phyloP scores from a whole-genome alignment of 2,329 filamentous ascomycete genomes.

The Xylaria sp. region DNA sequence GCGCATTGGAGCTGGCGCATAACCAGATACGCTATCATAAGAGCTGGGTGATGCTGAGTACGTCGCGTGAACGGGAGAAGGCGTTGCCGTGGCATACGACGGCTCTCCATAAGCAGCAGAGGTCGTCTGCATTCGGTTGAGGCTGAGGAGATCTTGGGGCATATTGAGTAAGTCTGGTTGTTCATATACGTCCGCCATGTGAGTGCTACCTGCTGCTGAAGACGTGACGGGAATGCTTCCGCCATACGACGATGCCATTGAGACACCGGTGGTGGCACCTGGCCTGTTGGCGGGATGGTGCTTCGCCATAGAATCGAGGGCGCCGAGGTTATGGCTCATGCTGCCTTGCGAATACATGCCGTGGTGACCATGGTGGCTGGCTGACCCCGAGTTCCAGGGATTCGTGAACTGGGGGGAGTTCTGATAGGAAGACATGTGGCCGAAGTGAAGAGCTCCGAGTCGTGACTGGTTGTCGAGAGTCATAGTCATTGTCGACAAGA shows the following conservation, averaged over 20 bases:
- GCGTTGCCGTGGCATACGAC: constrained; percentile 68
- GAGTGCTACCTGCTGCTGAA: constrained; percentile 74
- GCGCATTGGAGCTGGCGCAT: constrained; percentile 69
- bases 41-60: constrained; percentile 72
- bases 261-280: constrained; percentile 61
- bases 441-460: constrained; percentile 80
- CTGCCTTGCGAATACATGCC: constrained; percentile 65
- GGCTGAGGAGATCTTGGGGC: constrained; percentile 75
- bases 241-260: constrained; percentile 75
- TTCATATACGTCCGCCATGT: constrained; percentile 62
- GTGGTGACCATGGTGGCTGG: constrained; percentile 60
- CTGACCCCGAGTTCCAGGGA: constrained; percentile 75
- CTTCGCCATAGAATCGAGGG: constrained; percentile 62
- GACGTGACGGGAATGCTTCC: constrained; percentile 74
- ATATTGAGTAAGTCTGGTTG: constrained; percentile 72
- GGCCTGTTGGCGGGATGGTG: constrained; percentile 60
- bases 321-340: constrained; percentile 63
- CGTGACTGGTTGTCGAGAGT: constrained; percentile 89
- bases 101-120: constrained; percentile 73
- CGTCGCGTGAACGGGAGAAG: constrained; percentile 68
- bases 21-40: constrained; percentile 75
- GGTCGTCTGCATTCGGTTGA: constrained; percentile 67
- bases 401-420: constrained; percentile 83
- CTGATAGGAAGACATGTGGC: constrained; percentile 74
- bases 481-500: constrained; percentile 79